Percentiles rank a stretch among this genome's conserved stretches.
Conservation (phyloP, 257 asterid genomes). For the Gentiana macrophylla region DNA sequence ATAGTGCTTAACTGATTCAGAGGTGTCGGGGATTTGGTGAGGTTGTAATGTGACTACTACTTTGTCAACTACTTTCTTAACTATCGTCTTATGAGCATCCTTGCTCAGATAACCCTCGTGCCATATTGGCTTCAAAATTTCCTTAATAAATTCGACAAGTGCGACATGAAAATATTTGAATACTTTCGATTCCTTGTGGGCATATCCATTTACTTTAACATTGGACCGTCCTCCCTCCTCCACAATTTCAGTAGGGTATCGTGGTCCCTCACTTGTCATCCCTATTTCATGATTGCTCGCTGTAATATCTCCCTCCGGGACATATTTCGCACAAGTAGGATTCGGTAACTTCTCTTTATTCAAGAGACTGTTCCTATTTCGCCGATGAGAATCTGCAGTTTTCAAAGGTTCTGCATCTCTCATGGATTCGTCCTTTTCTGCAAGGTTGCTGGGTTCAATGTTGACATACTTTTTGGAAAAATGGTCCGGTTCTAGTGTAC, state of each 20-base stretch:
- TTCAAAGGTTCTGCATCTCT: conserved; percentile 11
- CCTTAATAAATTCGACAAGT: conserved; percentile 68
- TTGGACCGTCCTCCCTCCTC: conserved; percentile 27
- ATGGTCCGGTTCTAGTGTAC: conserved; percentile 12
- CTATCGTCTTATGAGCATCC: conserved; percentile 73
- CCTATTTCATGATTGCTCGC: conserved; percentile 18
- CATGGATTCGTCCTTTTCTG: conserved; percentile 14
- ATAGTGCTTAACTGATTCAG: conserved; percentile 46
- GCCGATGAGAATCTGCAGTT: conserved; percentile 15
- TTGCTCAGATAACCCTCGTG: conserved; percentile 60
- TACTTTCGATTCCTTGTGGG: conserved; percentile 36
- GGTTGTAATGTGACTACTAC: conserved; percentile 52
- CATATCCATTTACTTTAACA: conserved; percentile 20
- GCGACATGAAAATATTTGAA: conserved; percentile 46
- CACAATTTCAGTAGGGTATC: conserved; percentile 19
- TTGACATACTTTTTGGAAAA: conserved; percentile 1
- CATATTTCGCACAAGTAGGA: conserved; percentile 2
- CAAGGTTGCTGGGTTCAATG: neutral
- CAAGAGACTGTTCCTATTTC: conserved; percentile 14
- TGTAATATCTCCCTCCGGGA: neutral
- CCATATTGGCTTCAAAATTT: conserved; percentile 77
- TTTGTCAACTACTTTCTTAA: conserved; percentile 64
- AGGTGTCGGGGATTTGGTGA: conserved; percentile 56
- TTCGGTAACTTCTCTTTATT: conserved; percentile 32
- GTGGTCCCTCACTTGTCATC: conserved; percentile 21